Base-by-base conservation (phyloP, 352 stramenopile species). In the Pythium folliculosum region DNA sequence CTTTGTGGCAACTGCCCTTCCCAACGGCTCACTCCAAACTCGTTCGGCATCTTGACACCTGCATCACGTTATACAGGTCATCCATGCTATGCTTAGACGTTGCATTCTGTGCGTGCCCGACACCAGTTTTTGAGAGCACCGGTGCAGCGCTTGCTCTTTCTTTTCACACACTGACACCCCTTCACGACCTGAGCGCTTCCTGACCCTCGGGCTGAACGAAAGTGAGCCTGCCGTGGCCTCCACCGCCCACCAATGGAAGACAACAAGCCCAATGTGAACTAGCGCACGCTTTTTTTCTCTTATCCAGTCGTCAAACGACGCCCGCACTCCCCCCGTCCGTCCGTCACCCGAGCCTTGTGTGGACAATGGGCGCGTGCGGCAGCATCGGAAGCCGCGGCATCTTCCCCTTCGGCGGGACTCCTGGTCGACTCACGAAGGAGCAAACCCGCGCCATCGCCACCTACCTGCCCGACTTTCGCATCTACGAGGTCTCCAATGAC, bases 391-490 rank as follows among this genome's bases (percentile, higher is more conserved):
- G 3, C 16, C 8, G 27, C 25, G 56, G 43, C 23, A n/a, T 63
- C 14, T 63, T 63, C 30, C 56, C 44, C 21, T 63, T 63, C 12
- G 8, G 23, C 14, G 38, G 22, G 5, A 30, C 43, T 14, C 14
- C 44, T 1, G 64, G 52, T 37, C 52, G 40, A 1, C 67, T 81
- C 23, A 74, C 67, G 3, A 70, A 69, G 9, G 57, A 65, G 17
- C 65, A 86, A 60, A 64, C 71, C 8, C 38, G 65, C 21, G 54
- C 76, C 19, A 63, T 78, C 22, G 37, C 77, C 55, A 75, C 73
- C 63, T 76, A 77, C 60, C 37, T 87, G 17, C 50, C 66, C 8
- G 71, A 77, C 43, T 87, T 87, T 35, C 63, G 44, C 1, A 80
- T 81, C 70, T 66, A 77, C 25, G 71, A 80, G 27, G 72, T 69